A percentile compares a stretch with the other conserved stretches of the same genome.
phyloP scores from a whole-genome alignment of 2,329 filamentous ascomycete species.

The Beauveria sp. region DNA sequence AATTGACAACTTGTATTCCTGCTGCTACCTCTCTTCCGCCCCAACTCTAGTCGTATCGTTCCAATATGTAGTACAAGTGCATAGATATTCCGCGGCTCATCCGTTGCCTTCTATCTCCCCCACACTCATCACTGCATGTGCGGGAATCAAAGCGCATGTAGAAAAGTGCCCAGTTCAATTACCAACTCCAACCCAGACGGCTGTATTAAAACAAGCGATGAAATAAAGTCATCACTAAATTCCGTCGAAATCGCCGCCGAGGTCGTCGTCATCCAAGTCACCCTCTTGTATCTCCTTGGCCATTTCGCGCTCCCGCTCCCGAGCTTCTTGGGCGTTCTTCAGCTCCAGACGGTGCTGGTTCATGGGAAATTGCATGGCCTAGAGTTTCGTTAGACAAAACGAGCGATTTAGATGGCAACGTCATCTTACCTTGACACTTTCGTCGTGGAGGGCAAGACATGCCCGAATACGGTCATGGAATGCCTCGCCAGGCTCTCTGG shows the following conservation, averaged over 20 bases:
- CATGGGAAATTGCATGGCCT: constrained; percentile 99
- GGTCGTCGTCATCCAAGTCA: constrained; percentile 92
- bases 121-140: not conserved
- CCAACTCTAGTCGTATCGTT: constrained; percentile 1
- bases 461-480: constrained; percentile 96
- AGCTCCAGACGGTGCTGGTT: constrained; percentile 96
- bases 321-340: constrained; percentile 97
- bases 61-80: constrained; percentile 9
- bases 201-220: constrained; percentile 3
- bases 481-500: constrained; percentile 87
- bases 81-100: not conserved
- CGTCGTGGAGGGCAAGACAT: constrained; percentile 86
- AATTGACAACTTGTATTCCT: constrained; percentile 2
- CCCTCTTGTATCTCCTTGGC: constrained; percentile 98
- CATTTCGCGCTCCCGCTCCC: constrained; percentile 91
- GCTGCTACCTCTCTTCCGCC: not conserved
- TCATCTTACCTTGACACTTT: constrained; percentile 82
- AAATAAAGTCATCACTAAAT: constrained; percentile 51
- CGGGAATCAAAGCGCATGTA: not conserved
- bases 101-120: not conserved
- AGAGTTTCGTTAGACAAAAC: constrained; percentile 14
- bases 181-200: not conserved
- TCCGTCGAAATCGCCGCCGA: constrained; percentile 91
- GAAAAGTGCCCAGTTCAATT: not conserved
- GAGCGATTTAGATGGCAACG: not conserved